Base-by-base conservation (phyloP, 2,329 filamentous ascomycete genomes). In the Fusarium luffae region DNA sequence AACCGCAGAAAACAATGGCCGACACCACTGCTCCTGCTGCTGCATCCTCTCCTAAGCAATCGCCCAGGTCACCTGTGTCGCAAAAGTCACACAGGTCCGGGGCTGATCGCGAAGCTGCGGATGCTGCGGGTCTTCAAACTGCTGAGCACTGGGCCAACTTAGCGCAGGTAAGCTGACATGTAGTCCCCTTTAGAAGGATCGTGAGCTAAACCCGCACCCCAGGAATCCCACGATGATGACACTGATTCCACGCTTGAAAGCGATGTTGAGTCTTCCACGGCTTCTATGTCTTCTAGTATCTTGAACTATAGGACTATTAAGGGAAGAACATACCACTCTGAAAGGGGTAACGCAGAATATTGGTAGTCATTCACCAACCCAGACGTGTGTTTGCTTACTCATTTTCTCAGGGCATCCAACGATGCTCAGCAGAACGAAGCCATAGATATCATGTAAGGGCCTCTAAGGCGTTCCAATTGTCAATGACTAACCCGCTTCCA, bases 391-490 rank as follows among this genome's bases (percentile, higher is more conserved):
- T 14, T 1, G 4, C 14, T 32, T 3, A 46, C 37, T 41, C 1
- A 14, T 2, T 27, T 1, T 3, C 0, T 2, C 0, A 71, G 69
- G 69, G 68, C 68, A 37, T 57, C 68, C 12, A 71, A 71, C 7
- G 69, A 71, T 12, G 68, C 62, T 7, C 50, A 56, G 11, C 69
- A 71, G 8, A 71, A 54, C 18, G 68, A 71, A 19, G 57, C 69
- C 2, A 66, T 69, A 44, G 69, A 71, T 27, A 69, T 71, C 19
- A 52, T 66, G 69, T 71, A 5, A 28, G 18, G 6, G 7, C 9
- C 8, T 4, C n/a, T 14, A 43, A 18, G 3, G 5, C 5, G 2
- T 1, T 14, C 10, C 5, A 1, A 2, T 12, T 50, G 4, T 3
- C n/a, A 21, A 3, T 16, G 21, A 4, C 42, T 43, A 18, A 42